Conservation (phyloP, 306 rosid species). For the Prinsepia uniflora region DNA sequence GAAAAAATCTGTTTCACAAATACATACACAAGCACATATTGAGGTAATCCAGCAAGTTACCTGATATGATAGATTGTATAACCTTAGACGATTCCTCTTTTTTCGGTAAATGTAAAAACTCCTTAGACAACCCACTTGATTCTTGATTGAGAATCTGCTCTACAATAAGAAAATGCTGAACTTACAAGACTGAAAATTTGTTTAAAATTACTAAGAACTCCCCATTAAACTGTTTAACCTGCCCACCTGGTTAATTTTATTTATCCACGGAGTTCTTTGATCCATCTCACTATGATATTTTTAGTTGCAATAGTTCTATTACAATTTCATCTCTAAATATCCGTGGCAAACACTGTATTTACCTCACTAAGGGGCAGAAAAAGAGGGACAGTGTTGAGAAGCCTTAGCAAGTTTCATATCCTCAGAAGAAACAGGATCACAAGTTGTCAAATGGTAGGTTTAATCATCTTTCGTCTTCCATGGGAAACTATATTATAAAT, state of each 20-base stretch:
- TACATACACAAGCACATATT: neutral
- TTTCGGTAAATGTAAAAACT: constrained; percentile 7
- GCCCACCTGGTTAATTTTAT: constrained; percentile 23
- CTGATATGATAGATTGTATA: constrained; percentile 9
- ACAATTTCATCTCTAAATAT: neutral
- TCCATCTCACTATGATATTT: constrained; percentile 3
- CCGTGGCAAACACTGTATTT: neutral
- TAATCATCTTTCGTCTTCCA: constrained; percentile 7
- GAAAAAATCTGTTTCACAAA: neutral
- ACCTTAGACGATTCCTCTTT: constrained; percentile 6
- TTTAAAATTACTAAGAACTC: neutral
- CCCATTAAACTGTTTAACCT: neutral
- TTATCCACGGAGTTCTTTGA: neutral
- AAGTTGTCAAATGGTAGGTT: neutral
- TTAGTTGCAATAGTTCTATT: constrained; percentile 1
- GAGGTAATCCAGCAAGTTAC: neutral
- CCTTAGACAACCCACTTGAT: constrained; percentile 2
- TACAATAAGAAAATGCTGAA: constrained; percentile 9
- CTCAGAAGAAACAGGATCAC: constrained; percentile 9
- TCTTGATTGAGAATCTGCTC: constrained; percentile 15
- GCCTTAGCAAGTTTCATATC: constrained; percentile 4
- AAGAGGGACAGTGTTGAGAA: neutral
- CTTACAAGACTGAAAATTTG: neutral
- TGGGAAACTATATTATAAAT: neutral
- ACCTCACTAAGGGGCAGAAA: constrained; percentile 2